Base-by-base conservation (phyloP, 2,329 filamentous ascomycete species). In the Pyricularia sp. region DNA sequence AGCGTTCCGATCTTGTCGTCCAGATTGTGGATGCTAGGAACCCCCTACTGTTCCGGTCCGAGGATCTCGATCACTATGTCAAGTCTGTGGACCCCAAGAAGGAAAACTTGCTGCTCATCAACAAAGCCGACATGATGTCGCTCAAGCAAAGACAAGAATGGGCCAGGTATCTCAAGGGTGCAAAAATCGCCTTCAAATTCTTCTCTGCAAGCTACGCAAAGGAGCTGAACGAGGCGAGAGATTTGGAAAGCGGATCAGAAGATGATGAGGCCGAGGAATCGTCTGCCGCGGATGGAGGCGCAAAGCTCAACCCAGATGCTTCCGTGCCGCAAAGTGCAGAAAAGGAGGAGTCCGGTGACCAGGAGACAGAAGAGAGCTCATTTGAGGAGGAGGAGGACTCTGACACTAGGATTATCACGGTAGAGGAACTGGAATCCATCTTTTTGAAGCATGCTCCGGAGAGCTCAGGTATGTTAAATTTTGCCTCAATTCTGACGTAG, bases 81-180 rank as follows among this genome's bases (percentile, higher is more conserved):
- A 96, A 97, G 80, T 93, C 96, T 74, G 91, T 98, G 30, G 91
- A 97, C 75, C 80, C 88, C 1, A 90, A 88, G 77, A 98, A 99
- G 83, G 87, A 93, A 77, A 99, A 98, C 78, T 77, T 99, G 76
- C 79, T 99, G 69, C 83, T 99, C 69, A 94, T 99, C 76, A 99
- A 99, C 84, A 99, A 99, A 84, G 94, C 95, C 64, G 95, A 99
- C 80, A 97, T 99, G 95, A 94, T 99, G 92, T 97, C 94, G 1
- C 79, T 88, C 65, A 88, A 88, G 74, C 96, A 99, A 81, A 85
- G 95, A 72, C 86, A 86, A 72, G 83, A 85, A 0, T 99, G 95
- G 95, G 94, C 94, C 3, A 87, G 91, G 73, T 93, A 97, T 76
- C 92, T 99, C 73, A 90, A 90, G 73, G 83, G 88, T 73, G 88